Evolutionary conservation across 148 eudicot genomes (phyloP).

Genomic region (Fagopyrum homotropicum): DNA sequence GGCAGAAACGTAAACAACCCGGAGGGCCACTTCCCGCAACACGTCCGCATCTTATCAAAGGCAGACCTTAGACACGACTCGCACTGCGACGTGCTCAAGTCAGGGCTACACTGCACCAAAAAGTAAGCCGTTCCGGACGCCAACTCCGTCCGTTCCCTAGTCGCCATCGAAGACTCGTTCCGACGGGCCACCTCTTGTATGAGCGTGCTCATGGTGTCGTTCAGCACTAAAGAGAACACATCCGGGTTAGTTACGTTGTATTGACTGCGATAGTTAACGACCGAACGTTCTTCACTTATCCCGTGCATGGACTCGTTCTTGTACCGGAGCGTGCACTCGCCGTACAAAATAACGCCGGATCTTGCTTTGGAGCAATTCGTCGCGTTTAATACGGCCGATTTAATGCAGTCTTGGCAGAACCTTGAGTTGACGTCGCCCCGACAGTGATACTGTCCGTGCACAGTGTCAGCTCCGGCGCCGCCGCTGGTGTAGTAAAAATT

Average conservation of each 20-base stretch:
- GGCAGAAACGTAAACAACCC: background rate
- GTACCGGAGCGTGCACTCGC: conserved; percentile 10
- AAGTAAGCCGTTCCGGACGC: background rate
- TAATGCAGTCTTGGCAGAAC: background rate
- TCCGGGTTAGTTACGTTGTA: background rate
- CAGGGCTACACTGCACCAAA: conserved; percentile 8
- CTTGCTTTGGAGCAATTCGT: background rate
- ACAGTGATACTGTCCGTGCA: background rate
- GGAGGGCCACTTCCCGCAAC: background rate
- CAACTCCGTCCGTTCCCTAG: background rate
- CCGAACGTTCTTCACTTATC: background rate
- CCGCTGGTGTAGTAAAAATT: background rate
- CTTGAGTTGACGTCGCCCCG: background rate
- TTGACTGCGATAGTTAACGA: background rate
- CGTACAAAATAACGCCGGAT: background rate
- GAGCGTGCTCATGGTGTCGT: background rate
- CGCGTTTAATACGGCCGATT: background rate
- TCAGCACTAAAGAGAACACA: background rate
- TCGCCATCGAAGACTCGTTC: background rate
- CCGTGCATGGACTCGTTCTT: conserved; percentile 6
- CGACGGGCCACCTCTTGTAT: background rate
- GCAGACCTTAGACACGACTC: background rate
- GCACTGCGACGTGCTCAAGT: background rate
- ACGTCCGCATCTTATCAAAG: background rate
- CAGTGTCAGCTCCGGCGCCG: background rate